Base-by-base conservation (phyloP, 2,329 filamentous ascomycete species). In the Talaromyces verruculosus region DNA sequence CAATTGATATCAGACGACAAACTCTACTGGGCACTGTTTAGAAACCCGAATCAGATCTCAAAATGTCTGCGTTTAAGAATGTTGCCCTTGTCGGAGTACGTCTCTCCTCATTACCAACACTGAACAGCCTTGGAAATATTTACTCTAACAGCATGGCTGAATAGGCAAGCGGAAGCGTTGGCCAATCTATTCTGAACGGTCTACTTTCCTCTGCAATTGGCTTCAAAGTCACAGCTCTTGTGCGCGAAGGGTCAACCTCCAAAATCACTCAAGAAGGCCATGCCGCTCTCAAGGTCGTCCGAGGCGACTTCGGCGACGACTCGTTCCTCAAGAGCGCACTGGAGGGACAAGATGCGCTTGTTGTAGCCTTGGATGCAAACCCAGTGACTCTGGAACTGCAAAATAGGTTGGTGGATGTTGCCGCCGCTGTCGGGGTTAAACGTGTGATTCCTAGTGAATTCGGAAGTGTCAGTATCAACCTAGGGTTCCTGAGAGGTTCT, bases 391-490 rank as follows among this genome's bases (percentile, higher is more conserved):
- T 65, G n/a, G 47, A 61, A 13, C 15, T 65, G 30, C 57, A 65
- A 37, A 41, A 57, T 28, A 53, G 28, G 15, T 35, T 65, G 37
- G 39, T 60, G 13, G 58, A 61, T 65, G 39, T 41, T 45, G 64
- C 64, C 7, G 64, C 64, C 15, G 49, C 37, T 17, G 57, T 60
- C 17, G 64, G 64, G 6, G 58, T 65, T 7, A 65, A 65, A 45
- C 45, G 58, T 33, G 61, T 65, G 19, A 65, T 65, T n/a, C 64
- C 64, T 65, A 61, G 47, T 47, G 64, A 65, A 25, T 65, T 61
- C 15, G 64, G 64, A 43, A 65, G 64, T 43, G 64, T 65, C 19
- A 53, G 63, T 65, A 35, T 59, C 30, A 3, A 3, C 49, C 15
- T n/a, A 1, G 7, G 28, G 7, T 10, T 30, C 10, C 1, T 33